Evolutionary conservation across 768 basidiomycete species (phyloP), one percentile per base, ranked within the genome.

Genomic region (Cystofilobasidium bisporidii): DNA sequence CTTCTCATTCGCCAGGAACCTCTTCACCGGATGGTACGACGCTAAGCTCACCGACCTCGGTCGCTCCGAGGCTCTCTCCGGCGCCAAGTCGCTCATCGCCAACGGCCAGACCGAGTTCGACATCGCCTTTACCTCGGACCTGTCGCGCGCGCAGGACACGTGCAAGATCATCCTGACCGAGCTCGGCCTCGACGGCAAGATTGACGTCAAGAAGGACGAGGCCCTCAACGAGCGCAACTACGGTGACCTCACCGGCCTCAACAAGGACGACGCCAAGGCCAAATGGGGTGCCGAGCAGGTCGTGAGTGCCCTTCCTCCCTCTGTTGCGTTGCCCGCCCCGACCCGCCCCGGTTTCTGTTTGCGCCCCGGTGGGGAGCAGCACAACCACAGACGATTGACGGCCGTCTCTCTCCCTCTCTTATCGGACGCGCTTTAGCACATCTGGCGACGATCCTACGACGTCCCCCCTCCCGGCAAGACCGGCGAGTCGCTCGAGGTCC

Each of bases 91-190:
- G 53, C 53, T 56, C 53, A 56, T 56, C 53, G 53, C 26, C 28
- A 56, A 56, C 53, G 53, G 53, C 11, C 53, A 56, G 53, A 56
- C 53, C 53, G 53, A 56, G 53, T 56, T 56, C 53, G 53, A 56
- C 61, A 65, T 74, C 24, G 73, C 73, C 41, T 74, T 63, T 70
- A 71, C 73, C 28, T 74, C 73, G 30, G 73, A 65, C 65, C 71
- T 74, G 36, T 65, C 67, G 58, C 69, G 73, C 38, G 73, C 73
- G 41, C 72, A 74, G 71, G 43, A 71, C 56, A 74, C 73, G 18
- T 69, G 72, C 60, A 70, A 45, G n/a, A 74, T 74, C 72, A 74
- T 74, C 70, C 72, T 72, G 65, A 71, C 72, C 64, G 73, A 74
- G 71, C 72, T 72, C n/a, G 71, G 67, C 5, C 53, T 56, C 53